phyloP scores from a whole-genome alignment of 805 yeast genomes.

The Kazachstania bromeliacearum region DNA sequence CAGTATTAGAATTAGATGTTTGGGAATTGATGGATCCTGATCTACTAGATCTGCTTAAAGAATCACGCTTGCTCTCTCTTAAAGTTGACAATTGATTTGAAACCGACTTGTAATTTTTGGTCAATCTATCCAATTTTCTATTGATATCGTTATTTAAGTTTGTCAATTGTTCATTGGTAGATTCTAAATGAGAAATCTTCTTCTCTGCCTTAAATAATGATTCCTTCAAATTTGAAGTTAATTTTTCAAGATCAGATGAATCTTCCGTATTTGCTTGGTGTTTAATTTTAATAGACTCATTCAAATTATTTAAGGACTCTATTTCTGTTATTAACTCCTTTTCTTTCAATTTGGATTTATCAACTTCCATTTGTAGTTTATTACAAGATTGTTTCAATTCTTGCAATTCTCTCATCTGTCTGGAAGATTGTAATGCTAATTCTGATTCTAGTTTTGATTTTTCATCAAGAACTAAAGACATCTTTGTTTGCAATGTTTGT shows the following conservation, averaged over 20 bases:
- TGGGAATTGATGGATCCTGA: slow-evolving; percentile 31
- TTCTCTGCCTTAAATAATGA: slow-evolving; percentile 43
- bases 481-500: slow-evolving; percentile 46
- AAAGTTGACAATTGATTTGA: slow-evolving; percentile 47
- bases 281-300: slow-evolving; percentile 23
- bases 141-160: slow-evolving; percentile 57
- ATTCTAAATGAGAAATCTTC: slow-evolving; percentile 48
- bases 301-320: slow-evolving; percentile 25
- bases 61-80: slow-evolving; percentile 27
- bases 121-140: slow-evolving; percentile 54
- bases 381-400: slow-evolving; percentile 40
- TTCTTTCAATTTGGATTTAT: slow-evolving; percentile 33
- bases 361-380: slow-evolving; percentile 33
- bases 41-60: slow-evolving; percentile 27
- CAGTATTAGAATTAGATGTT: slow-evolving; percentile 4
- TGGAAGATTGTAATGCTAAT: slow-evolving; percentile 38
- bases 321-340: slow-evolving; percentile 23
- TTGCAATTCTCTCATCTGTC: slow-evolving; percentile 57
- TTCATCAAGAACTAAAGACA: slow-evolving; percentile 48
- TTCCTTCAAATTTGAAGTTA: slow-evolving; percentile 37
- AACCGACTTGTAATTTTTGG: slow-evolving; percentile 59
- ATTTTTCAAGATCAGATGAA: slow-evolving; percentile 26
- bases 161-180: slow-evolving; percentile 43
- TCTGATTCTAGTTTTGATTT: slow-evolving; percentile 51
- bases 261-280: slow-evolving; percentile 21